phyloP scores from a whole-genome alignment of 1,139 yeast species.

The Yamadazyma atmosphaerica region DNA sequence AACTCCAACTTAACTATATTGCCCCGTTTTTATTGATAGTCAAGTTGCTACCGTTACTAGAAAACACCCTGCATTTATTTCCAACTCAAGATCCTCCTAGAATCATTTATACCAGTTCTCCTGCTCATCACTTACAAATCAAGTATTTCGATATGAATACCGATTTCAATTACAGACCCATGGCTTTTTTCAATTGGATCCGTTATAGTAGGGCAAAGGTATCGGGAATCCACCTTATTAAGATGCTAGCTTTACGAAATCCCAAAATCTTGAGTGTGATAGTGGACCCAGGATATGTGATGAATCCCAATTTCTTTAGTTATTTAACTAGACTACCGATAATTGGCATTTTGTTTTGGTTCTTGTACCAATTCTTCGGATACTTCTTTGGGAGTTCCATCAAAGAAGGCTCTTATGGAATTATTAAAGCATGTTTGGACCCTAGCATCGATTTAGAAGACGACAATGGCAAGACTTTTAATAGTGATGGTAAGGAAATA shows the following conservation, averaged over 20 bases:
- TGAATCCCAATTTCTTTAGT: conserved; percentile 72
- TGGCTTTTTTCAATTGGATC: conserved; percentile 71
- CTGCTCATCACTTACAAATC: conserved; percentile 64
- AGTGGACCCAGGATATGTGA: conserved; percentile 85
- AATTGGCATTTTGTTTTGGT: conserved; percentile 70
- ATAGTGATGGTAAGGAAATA: conserved; percentile 57
- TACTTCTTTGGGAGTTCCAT: conserved; percentile 66
- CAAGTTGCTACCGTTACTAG: conserved; percentile 56
- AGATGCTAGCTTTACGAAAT: conserved; percentile 62
- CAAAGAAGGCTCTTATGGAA: conserved; percentile 71
- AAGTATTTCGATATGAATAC: conserved; percentile 50
- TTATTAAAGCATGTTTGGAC: conserved; percentile 64
- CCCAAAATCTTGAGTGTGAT: conserved; percentile 66
- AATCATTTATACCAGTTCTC: conserved; percentile 66
- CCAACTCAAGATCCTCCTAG: conserved; percentile 48
- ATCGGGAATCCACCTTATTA: conserved; percentile 74
- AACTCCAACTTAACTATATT: conserved; percentile 75
- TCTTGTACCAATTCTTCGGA: conserved; percentile 66
- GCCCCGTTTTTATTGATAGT: conserved; percentile 74
- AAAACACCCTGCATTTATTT: conserved; percentile 28
- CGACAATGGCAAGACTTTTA: conserved; percentile 72
- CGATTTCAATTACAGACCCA: conserved; percentile 61
- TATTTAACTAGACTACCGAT: conserved; percentile 80
- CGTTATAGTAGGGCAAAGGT: conserved; percentile 81
- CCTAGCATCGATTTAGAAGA: conserved; percentile 46